A percentile compares a stretch with the other conserved stretches of the same genome.
Conservation (phyloP, 495 filamentous ascomycete species). For the Podospora pseudoanserina region DNA sequence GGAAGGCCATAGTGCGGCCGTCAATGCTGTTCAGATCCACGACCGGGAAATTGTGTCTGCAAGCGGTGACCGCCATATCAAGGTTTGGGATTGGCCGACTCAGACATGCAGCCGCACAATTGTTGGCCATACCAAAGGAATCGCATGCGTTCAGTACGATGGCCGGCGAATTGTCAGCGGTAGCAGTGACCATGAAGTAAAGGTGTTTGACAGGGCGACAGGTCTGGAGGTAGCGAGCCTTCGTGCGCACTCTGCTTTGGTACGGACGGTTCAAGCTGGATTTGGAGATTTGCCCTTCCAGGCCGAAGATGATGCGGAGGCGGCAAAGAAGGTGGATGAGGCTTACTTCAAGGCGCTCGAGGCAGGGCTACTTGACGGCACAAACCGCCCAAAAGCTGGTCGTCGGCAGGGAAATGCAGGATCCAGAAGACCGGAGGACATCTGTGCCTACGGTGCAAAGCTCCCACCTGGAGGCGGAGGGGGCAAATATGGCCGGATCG, state of each 20-base stretch:
- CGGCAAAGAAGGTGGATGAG: slow-evolving; percentile 68
- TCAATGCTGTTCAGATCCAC: slow-evolving; percentile 93
- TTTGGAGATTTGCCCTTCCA: slow-evolving; percentile 86
- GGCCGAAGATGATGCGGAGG: slow-evolving; percentile 62
- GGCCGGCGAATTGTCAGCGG: slow-evolving; percentile 95
- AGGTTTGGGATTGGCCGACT: slow-evolving; percentile 86
- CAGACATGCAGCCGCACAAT: slow-evolving; percentile 72
- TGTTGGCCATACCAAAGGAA: slow-evolving; percentile 87
- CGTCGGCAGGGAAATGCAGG: slow-evolving; percentile 67
- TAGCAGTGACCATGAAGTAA: slow-evolving; percentile 90
- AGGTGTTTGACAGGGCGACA: slow-evolving; percentile 83
- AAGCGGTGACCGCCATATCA: slow-evolving; percentile 86
- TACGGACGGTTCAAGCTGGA: slow-evolving; percentile 89
- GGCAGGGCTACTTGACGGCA: slow-evolving; percentile 50
- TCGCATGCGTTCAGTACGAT: slow-evolving; percentile 96
- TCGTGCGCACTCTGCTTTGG: slow-evolving; percentile 72
- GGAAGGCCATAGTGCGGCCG: slow-evolving; percentile 80
- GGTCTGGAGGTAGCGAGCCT: slow-evolving; percentile 86
- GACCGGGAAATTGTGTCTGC: slow-evolving; percentile 87
- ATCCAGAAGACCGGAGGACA: slow-evolving; percentile 68
- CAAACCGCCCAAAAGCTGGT: slow-evolving; percentile 24
- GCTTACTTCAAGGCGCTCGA: slow-evolving; percentile 67
- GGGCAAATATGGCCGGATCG: slow-evolving; percentile 79
- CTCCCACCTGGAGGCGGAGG: slow-evolving; percentile 87
- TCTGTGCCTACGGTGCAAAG: slow-evolving; percentile 73